These are phyloP conservation scores for Suillus alpinus DNA, from an alignment of 768 basidiomycete genomes.

Conservation along the genomic window DNA sequence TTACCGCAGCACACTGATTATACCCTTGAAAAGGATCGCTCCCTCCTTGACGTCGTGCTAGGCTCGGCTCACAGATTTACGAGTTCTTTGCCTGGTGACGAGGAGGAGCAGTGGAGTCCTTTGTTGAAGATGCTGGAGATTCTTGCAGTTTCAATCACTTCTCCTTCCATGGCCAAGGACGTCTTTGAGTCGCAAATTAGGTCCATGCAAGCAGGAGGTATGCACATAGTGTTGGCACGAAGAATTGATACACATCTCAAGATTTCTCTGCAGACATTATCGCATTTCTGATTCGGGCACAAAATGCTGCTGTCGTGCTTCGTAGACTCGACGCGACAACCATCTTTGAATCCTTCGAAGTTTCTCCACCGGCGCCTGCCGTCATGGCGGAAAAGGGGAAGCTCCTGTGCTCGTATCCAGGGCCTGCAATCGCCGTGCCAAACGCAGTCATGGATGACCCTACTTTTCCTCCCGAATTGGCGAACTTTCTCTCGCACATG, in stretches of 20 bases:
- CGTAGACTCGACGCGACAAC: slow-evolving; percentile 22
- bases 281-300: slow-evolving; percentile 37
- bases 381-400: slow-evolving; percentile 40
- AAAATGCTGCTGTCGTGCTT: slow-evolving; percentile 48
- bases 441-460: slow-evolving; percentile 23
- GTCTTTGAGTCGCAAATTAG: slow-evolving; percentile 10
- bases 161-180: not conserved
- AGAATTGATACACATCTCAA: not conserved
- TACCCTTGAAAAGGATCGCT: slow-evolving; percentile 15
- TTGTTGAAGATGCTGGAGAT: slow-evolving; percentile 21
- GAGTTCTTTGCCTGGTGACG: not conserved
- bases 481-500: slow-evolving; percentile 35
- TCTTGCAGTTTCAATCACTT: slow-evolving; percentile 5
- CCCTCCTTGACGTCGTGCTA: slow-evolving; percentile 19
- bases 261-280: slow-evolving; percentile 30
- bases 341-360: slow-evolving; percentile 45
- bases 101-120: slow-evolving; percentile 21
- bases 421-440: slow-evolving; percentile 38
- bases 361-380: slow-evolving; percentile 29
- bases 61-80: slow-evolving; percentile 19
- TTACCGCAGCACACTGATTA: slow-evolving; percentile 25
- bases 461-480: slow-evolving; percentile 34
- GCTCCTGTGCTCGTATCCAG: slow-evolving; percentile 43
- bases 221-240: not conserved
- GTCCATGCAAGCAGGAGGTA: slow-evolving; percentile 24